Evolutionary conservation across 768 basidiomycete species (phyloP).

Genomic region (Leucocoprinus sp.): DNA sequence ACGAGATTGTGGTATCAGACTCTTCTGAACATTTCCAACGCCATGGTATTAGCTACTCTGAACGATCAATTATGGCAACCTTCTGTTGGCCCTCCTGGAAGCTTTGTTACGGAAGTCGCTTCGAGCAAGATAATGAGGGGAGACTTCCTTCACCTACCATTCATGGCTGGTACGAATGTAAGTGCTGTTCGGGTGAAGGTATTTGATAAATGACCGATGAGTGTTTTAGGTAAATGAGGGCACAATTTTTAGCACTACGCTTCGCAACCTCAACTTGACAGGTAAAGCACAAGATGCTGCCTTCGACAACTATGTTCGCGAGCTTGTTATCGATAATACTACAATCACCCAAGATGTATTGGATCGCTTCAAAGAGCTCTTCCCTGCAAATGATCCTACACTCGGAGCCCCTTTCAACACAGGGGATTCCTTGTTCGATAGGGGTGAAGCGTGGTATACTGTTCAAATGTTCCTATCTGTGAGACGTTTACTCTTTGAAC

Average conservation of each 20-base stretch:
- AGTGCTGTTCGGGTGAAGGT: conserved; percentile 9
- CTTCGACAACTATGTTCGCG: conserved; percentile 39
- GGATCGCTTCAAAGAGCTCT: conserved; percentile 29
- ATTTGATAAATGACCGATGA: neutral
- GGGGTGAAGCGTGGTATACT: conserved; percentile 49
- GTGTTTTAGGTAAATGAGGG: conserved; percentile 44
- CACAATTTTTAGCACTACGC: conserved; percentile 30
- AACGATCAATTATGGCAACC: conserved; percentile 54
- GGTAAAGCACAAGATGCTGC: conserved; percentile 31
- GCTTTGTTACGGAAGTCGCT: conserved; percentile 37
- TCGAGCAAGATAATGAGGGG: conserved; percentile 37
- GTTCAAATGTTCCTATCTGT: conserved; percentile 49
- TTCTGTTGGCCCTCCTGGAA: conserved; percentile 41
- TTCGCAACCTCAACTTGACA: conserved; percentile 31
- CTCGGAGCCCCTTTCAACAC: conserved; percentile 48
- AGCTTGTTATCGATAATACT: conserved; percentile 44
- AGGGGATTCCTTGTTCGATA: conserved; percentile 51
- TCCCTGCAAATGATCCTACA: conserved; percentile 39
- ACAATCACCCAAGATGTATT: conserved; percentile 36
- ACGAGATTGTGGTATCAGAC: conserved; percentile 24
- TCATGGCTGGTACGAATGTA: conserved; percentile 50
- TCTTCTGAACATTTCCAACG: conserved; percentile 39
- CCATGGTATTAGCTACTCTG: conserved; percentile 34
- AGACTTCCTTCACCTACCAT: conserved; percentile 45
- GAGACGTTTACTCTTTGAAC: conserved; percentile 40